Evolutionary conservation across 2,329 filamentous ascomycete genomes (phyloP), one percentile per base, ranked within the genome.

Genomic region (Aspergillus sp.): DNA sequence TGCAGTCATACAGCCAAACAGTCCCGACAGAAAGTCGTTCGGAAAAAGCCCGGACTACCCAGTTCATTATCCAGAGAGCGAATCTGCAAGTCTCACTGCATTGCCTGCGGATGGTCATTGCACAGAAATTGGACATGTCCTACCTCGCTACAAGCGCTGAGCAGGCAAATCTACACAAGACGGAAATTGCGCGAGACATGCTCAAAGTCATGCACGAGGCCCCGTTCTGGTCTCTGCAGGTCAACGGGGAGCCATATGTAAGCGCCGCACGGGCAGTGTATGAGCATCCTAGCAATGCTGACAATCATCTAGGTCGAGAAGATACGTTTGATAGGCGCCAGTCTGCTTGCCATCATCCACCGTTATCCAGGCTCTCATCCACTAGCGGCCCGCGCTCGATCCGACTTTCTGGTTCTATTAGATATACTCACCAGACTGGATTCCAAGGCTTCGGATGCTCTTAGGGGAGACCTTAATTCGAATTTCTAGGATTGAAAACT

Each of bases 181-280:
- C 79, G 0, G 80, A 82, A 51, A 80, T 82, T 52, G 80, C 79
- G 1, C 69, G 77, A 13, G 78, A 80, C 48, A 79, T 81, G 74
- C 45, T 81, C 15, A 69, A 74, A 0, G 74, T 80, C 0, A 76
- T 81, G 30, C 74, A 76, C 1, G 76, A 78, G 48, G 74, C 77
- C 2, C 79, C 80, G 0, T 81, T 81, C 45, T 81, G 78, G 76
- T 43, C 62, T 17, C 49, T 68, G 23, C 64, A 68, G 38, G 59
- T 65, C 11, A 68, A 66, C n/a, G 66, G 66, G n/a, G 64, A 68
- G 47, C 64, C 64, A 34, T 68, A 62, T 38, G 64, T 68, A 54
- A 38, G 34, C 34, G 34, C 4, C 34, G 3, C 34, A 15, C 34
- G 1, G 11, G 8, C 8, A 1, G 1, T 38, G 8, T 38, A 8